Conservation (phyloP, 805 yeast species). For the Lachancea quebecensis region DNA sequence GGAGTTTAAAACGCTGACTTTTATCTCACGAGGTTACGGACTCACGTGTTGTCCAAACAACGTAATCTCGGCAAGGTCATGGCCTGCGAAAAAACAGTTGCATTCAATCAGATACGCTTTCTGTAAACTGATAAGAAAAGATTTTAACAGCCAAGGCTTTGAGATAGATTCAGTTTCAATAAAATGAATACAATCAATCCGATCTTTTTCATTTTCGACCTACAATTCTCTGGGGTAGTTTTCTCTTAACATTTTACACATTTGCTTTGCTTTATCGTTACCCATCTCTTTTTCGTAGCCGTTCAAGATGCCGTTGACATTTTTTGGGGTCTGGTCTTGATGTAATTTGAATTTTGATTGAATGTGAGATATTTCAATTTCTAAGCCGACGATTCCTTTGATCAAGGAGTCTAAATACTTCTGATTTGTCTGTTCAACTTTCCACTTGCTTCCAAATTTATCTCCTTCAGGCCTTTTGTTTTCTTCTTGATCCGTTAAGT, state of each 20-base stretch:
- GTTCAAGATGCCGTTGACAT: slow-evolving; percentile 45
- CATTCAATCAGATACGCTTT: no score
- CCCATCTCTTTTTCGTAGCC: slow-evolving; percentile 39
- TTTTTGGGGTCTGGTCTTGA: slow-evolving; percentile 40
- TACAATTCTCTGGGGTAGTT: background rate
- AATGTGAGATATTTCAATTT: slow-evolving; percentile 40
- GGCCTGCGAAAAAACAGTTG: no score
- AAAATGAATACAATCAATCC: no score
- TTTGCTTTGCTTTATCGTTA: slow-evolving; percentile 17
- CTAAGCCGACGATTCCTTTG: slow-evolving; percentile 50
- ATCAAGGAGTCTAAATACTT: slow-evolving; percentile 37
- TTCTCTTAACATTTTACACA: background rate
- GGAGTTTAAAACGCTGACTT: no score
- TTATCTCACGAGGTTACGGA: no score
- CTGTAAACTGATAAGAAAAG: no score
- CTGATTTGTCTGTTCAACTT: slow-evolving; percentile 50
- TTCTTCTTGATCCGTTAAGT: slow-evolving; percentile 45
- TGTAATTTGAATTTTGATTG: slow-evolving; percentile 55
- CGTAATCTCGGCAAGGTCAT: no score
- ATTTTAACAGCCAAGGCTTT: no score
- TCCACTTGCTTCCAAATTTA: slow-evolving; percentile 39
- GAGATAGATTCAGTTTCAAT: no score
- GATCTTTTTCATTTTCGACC: no score
- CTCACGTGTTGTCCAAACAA: no score
- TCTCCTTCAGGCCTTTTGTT: slow-evolving; percentile 28